Conservation (phyloP, 805 yeast species). For the Saccharomyces eubayanus region DNA sequence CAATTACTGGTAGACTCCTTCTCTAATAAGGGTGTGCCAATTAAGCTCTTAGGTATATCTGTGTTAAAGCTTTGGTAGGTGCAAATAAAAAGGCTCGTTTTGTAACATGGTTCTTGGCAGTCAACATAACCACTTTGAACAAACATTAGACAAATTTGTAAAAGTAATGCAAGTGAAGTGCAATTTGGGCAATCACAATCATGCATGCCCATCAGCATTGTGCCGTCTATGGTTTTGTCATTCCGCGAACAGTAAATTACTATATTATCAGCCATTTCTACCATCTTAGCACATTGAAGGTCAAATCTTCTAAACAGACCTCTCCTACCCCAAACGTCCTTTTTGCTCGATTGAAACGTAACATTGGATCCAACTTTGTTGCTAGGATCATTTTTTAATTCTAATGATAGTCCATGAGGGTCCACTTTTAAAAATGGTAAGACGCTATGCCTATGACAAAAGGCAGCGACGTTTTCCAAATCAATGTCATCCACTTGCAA, state of each 20-base stretch:
- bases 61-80: constrained; percentile 4
- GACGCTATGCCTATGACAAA: constrained; percentile 24
- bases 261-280: constrained; percentile 65
- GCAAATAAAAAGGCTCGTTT: constrained; percentile 8
- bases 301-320: constrained; percentile 77
- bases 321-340: constrained; percentile 39
- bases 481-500: constrained; percentile 20
- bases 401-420: constrained; percentile 19
- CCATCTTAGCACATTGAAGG: constrained; percentile 66
- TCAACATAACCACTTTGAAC: constrained; percentile 10
- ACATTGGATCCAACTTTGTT: constrained; percentile 49
- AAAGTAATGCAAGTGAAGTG: constrained; percentile 29
- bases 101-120: neutral
- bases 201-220: neutral
- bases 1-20: neutral
- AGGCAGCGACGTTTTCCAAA: constrained; percentile 15
- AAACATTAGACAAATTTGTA: constrained; percentile 38
- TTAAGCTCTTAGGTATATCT: constrained; percentile 18
- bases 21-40: constrained; percentile 19
- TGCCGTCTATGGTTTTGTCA: constrained; percentile 18
- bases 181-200: constrained; percentile 21
- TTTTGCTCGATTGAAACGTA: neutral
- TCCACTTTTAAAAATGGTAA: constrained; percentile 37
- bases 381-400: constrained; percentile 41
- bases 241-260: constrained; percentile 61